Evolutionary conservation across 208 protist genomes (phyloP).

Genomic region (Wallacemonas sp.): DNA sequence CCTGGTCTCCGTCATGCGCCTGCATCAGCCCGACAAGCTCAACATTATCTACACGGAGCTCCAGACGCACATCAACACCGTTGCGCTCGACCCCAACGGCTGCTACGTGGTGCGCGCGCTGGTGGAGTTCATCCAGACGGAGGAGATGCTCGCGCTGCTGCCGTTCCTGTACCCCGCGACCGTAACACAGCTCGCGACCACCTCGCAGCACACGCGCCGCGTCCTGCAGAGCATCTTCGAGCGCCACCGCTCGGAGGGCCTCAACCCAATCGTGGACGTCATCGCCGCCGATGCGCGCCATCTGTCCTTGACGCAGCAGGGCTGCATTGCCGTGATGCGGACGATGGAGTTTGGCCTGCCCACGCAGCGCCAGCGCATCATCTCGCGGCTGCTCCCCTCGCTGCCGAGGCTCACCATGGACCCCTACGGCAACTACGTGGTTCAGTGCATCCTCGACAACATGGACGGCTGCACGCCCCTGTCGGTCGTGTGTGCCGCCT

Average conservation of each 20-base stretch:
- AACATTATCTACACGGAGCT: slow-evolving; percentile 65
- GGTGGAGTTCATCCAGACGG: slow-evolving; percentile 54
- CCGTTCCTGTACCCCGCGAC: slow-evolving; percentile 39
- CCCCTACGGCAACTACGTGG: slow-evolving; percentile 90
- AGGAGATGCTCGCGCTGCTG: slow-evolving; percentile 52
- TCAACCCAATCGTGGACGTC: slow-evolving; percentile 60
- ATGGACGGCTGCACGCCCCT: slow-evolving; percentile 41
- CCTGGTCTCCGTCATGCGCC: slow-evolving; percentile 53
- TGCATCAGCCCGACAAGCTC: slow-evolving; percentile 61
- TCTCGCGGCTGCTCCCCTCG: slow-evolving; percentile 55
- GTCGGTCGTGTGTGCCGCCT: slow-evolving; percentile 41
- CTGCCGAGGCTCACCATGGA: slow-evolving; percentile 68
- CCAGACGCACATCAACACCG: slow-evolving; percentile 51
- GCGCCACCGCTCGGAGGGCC: slow-evolving; percentile 46
- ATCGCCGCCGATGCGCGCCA: slow-evolving; percentile 42
- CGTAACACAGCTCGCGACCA: slow-evolving; percentile 43
- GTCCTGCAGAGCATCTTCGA: slow-evolving; percentile 78
- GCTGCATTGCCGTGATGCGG: slow-evolving; percentile 81
- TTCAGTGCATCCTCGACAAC: slow-evolving; percentile 84
- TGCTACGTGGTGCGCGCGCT: slow-evolving; percentile 76
- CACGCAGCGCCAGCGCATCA: slow-evolving; percentile 49
- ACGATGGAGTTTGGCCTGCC: slow-evolving; percentile 65
- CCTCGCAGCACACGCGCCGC: slow-evolving; percentile 74
- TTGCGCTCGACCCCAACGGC: slow-evolving; percentile 67
- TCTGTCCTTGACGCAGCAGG: slow-evolving; percentile 74